Conservation (phyloP, 768 basidiomycete genomes). For the Amanita subjunquillea region DNA sequence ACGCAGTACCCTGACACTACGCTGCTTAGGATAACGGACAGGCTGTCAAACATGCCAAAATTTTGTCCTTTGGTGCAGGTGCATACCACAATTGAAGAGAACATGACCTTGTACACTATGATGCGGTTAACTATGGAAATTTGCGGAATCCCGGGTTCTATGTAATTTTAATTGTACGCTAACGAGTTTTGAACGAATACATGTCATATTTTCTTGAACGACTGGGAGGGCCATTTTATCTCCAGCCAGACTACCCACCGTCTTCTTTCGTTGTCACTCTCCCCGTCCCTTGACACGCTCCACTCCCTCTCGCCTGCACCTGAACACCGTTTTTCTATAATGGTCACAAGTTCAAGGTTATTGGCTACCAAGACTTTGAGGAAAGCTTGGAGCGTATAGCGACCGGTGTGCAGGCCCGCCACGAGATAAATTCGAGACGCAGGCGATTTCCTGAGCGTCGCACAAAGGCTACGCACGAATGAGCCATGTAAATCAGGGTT, state of each 20-base stretch:
- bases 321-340: constrained; percentile 36
- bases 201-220: not conserved
- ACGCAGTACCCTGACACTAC: not conserved
- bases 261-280: constrained; percentile 60
- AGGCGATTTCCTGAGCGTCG: constrained; percentile 31
- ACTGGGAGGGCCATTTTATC: constrained; percentile 30
- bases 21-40: constrained; percentile 25
- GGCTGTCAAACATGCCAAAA: constrained; percentile 29
- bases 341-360: constrained; percentile 36
- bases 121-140: not conserved
- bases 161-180: not conserved
- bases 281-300: constrained; percentile 39
- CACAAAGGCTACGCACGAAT: constrained; percentile 42
- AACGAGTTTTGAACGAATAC: not conserved
- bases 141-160: not conserved
- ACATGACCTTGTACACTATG: not conserved
- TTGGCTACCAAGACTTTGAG: constrained; percentile 24
- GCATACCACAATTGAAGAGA: not conserved
- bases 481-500: constrained; percentile 47
- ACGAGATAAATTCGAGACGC: constrained; percentile 52
- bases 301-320: constrained; percentile 33
- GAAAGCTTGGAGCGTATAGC: constrained; percentile 62
- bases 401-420: constrained; percentile 67
- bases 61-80: constrained; percentile 34
- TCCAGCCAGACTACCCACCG: constrained; percentile 65